Percentiles rank a stretch among this genome's conserved stretches.
Evolutionary conservation across 768 basidiomycete species (phyloP).

Genomic region (Imleria badia): DNA sequence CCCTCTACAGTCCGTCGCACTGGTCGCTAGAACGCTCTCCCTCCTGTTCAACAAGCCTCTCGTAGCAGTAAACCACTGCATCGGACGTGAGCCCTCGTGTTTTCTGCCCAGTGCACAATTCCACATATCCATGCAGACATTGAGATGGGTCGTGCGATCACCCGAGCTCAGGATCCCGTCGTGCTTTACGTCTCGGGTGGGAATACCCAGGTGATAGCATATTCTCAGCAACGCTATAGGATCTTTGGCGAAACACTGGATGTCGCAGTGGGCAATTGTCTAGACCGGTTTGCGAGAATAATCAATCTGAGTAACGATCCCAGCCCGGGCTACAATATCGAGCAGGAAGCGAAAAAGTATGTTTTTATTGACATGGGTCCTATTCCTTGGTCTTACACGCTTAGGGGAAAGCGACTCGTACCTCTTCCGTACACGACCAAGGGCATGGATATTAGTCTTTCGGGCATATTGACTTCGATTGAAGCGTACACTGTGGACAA

Average conservation of each 20-base stretch:
- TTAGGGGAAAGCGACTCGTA: conserved; percentile 80
- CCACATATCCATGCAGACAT: conserved; percentile 62
- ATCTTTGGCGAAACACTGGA: conserved; percentile 99
- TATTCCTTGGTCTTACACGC: not conserved
- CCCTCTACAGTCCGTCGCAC: conserved; percentile 90
- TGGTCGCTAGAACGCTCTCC: conserved; percentile 89
- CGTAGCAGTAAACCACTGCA: conserved; percentile 98
- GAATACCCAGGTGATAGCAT: conserved; percentile 99
- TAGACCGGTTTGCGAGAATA: conserved; percentile 95
- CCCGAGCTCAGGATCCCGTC: conserved; percentile 91
- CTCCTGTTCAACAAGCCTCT: conserved; percentile 88
- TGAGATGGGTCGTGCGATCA: conserved; percentile 96
- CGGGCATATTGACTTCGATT: conserved; percentile 86
- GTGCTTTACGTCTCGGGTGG: conserved; percentile 98
- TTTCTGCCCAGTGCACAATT: not conserved
- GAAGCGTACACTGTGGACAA: conserved; percentile 89
- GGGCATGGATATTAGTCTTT: conserved; percentile 96
- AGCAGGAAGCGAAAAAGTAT: conserved; percentile 90
- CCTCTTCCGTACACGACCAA: conserved; percentile 94
- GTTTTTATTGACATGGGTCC: not conserved
- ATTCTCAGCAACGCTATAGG: conserved; percentile 94
- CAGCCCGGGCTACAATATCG: conserved; percentile 95
- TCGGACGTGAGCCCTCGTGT: conserved; percentile 72
- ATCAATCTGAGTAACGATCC: conserved; percentile 96
- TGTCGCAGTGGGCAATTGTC: conserved; percentile 98